These are phyloP conservation scores for Vaccinium corymbosum DNA, from an alignment of 148 eudicot species.

Conservation along the genomic window DNA sequence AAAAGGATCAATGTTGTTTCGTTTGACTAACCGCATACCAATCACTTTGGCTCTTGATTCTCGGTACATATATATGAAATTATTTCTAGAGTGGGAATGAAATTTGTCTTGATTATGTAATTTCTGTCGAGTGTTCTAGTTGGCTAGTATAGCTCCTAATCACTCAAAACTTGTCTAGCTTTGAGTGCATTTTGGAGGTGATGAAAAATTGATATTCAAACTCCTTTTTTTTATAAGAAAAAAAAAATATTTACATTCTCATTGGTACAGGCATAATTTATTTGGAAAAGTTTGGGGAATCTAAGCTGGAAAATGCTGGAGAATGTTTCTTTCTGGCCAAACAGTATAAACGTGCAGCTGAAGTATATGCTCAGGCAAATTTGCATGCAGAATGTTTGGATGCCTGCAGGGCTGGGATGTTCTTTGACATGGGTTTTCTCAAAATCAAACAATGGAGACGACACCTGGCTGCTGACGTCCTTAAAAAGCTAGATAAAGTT, in stretches of 20 bases:
- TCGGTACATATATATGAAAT: neutral
- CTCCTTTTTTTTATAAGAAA: neutral
- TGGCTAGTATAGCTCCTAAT: neutral
- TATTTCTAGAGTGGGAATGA: neutral
- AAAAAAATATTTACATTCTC: neutral
- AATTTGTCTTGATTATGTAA: neutral
- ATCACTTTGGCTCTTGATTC: neutral
- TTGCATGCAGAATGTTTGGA: slow-evolving; percentile 27
- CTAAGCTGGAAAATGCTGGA: slow-evolving; percentile 32
- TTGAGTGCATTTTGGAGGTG: neutral
- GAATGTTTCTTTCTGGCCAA: slow-evolving; percentile 31
- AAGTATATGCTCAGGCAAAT: slow-evolving; percentile 26
- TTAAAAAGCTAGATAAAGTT: neutral
- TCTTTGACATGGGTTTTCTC: slow-evolving; percentile 34
- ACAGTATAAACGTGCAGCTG: slow-evolving; percentile 30
- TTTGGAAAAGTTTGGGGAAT: slow-evolving; percentile 17
- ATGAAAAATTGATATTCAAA: neutral
- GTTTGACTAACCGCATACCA: neutral
- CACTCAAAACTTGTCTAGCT: neutral
- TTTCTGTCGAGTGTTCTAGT: neutral
- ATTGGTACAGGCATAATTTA: slow-evolving; percentile 24
- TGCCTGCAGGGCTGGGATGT: slow-evolving; percentile 34
- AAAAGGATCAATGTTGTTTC: neutral
- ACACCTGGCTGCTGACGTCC: neutral
- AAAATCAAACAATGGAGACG: slow-evolving; percentile 12